Percentiles rank a stretch among this genome's conserved stretches.
Conservation (phyloP, 2,329 filamentous ascomycete genomes). For the Cladosporium oxysporum region DNA sequence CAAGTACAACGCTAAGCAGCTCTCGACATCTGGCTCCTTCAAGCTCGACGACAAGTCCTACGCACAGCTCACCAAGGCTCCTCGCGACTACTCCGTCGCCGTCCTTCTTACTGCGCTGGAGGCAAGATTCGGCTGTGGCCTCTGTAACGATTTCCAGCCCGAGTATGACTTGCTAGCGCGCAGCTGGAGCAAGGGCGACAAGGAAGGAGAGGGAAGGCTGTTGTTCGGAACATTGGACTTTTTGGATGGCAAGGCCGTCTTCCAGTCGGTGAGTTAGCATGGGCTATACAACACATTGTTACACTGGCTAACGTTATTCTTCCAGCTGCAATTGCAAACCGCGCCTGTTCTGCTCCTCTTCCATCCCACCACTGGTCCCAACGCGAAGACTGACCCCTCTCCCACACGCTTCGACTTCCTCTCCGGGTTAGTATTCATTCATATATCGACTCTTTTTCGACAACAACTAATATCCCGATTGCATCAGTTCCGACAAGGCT, state of each 20-base stretch:
- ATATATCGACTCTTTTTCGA: not conserved
- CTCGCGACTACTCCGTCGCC: constrained; percentile 80
- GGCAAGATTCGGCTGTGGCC: constrained; percentile 75
- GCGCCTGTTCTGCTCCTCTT: constrained; percentile 88
- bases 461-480: constrained; percentile 12
- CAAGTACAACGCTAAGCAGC: constrained; percentile 68
- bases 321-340: constrained; percentile 86
- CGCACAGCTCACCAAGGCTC: constrained; percentile 70
- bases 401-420: constrained; percentile 85
- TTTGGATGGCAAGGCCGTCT: constrained; percentile 75
- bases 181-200: constrained; percentile 86
- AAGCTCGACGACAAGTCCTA: constrained; percentile 79
- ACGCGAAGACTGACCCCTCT: constrained; percentile 68
- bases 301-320: constrained; percentile 29
- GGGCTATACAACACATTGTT: not conserved
- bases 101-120: constrained; percentile 88
- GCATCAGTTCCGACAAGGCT: constrained; percentile 53
- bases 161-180: constrained; percentile 87
- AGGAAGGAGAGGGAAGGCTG: constrained; percentile 68
- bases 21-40: constrained; percentile 56
- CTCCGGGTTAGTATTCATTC: constrained; percentile 61
- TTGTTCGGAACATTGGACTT: constrained; percentile 90
- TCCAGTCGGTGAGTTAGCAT: constrained; percentile 70
- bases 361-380: constrained; percentile 78
- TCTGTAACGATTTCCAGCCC: constrained; percentile 89